A percentile compares a stretch with the other conserved stretches of the same genome.
phyloP scores from a whole-genome alignment of 768 basidiomycete genomes.

The Lactarius trivialis region DNA sequence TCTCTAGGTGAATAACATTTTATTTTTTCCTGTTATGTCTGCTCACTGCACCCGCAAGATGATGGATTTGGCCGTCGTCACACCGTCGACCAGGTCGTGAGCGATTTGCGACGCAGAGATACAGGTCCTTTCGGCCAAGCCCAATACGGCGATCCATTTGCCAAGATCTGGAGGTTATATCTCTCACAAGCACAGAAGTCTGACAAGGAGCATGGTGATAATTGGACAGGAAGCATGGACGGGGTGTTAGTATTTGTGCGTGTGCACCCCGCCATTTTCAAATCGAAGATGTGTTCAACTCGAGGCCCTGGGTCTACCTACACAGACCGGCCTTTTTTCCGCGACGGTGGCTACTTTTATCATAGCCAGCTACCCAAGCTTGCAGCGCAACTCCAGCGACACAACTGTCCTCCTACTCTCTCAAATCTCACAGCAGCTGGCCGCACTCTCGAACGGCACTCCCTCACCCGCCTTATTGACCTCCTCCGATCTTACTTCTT shows the following conservation, averaged over 20 bases:
- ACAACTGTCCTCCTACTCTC: too few relatives aligned
- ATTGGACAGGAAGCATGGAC: too few relatives aligned
- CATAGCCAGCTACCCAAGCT: too few relatives aligned
- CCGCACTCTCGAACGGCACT: not conserved
- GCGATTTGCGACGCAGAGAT: not conserved
- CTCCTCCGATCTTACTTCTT: not conserved
- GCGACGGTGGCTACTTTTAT: conserved; percentile 23
- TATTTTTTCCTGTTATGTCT: not conserved
- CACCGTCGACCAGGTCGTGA: not conserved
- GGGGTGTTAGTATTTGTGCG: too few relatives aligned
- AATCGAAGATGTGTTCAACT: not conserved
- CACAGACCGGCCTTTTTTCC: conserved; percentile 28
- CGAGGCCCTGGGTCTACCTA: too few relatives aligned
- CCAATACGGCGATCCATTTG: conserved; percentile 2
- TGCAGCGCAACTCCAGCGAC: too few relatives aligned
- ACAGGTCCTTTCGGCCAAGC: not conserved
- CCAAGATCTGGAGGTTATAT: conserved; percentile 19
- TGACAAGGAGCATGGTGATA: too few relatives aligned
- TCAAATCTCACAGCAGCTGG: too few relatives aligned
- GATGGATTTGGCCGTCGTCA: not conserved
- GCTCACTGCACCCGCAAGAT: not conserved
- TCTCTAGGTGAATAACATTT: not conserved
- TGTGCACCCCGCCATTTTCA: not conserved
- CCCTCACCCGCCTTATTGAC: not conserved
- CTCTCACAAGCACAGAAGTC: conserved; percentile 8